Evolutionary conservation across 768 basidiomycete genomes (phyloP).

Genomic region (Tricholoma sp.): DNA sequence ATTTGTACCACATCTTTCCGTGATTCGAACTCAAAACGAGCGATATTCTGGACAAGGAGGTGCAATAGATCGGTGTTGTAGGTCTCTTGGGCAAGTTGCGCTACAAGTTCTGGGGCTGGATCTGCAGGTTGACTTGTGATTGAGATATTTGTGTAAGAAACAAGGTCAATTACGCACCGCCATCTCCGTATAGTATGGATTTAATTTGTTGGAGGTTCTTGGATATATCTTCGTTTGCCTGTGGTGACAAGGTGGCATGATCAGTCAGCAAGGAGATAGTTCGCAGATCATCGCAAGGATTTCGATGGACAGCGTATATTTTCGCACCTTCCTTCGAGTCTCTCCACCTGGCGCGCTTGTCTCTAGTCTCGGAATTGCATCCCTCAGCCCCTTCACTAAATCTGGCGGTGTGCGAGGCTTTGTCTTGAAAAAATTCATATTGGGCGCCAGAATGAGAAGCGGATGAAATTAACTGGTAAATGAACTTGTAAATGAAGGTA

Average conservation of each 20-base stretch:
- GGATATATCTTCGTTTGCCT: slow-evolving; percentile 88
- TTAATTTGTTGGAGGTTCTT: slow-evolving; percentile 92
- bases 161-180: slow-evolving; percentile 46
- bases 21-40: slow-evolving; percentile 91
- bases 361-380: slow-evolving; percentile 76
- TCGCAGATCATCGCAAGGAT: not conserved
- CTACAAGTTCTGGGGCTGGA: slow-evolving; percentile 83
- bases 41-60: slow-evolving; percentile 74
- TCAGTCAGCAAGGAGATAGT: slow-evolving; percentile 1
- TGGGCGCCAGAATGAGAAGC: not conserved
- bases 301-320: not conserved
- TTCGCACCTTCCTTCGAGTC: slow-evolving; percentile 69
- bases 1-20: slow-evolving; percentile 82
- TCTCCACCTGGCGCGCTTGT: slow-evolving; percentile 70
- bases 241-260: slow-evolving; percentile 3
- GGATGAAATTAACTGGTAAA: not conserved
- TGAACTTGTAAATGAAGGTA: not conserved
- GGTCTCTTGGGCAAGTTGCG: slow-evolving; percentile 94
- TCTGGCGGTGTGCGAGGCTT: slow-evolving; percentile 86
- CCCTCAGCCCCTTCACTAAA: slow-evolving; percentile 75
- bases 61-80: slow-evolving; percentile 88
- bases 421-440: slow-evolving; percentile 95
- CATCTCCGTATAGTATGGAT: slow-evolving; percentile 80
- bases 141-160: not conserved
- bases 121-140: slow-evolving; percentile 36